Conservation (phyloP, 495 filamentous ascomycete genomes). For the Diplogelasinospora grovesii region DNA sequence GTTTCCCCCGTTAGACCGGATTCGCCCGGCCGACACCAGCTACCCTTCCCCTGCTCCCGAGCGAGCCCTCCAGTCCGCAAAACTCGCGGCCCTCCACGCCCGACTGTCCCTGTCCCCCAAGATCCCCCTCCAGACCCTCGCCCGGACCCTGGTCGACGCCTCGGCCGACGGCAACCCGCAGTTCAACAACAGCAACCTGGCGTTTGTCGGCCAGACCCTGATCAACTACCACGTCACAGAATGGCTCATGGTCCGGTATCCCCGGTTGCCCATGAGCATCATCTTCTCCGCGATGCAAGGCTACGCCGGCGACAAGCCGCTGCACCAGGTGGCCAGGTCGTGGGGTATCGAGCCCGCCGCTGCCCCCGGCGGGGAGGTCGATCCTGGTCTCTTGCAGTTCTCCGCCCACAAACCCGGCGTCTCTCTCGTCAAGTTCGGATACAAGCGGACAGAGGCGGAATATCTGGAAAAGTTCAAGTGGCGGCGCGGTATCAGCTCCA, state of each 20-base stretch:
- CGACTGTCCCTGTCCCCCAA: slow-evolving; percentile 76
- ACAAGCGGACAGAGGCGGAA: slow-evolving; percentile 29
- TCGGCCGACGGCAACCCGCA: slow-evolving; percentile 67
- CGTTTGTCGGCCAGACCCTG: slow-evolving; percentile 73
- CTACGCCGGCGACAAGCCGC: slow-evolving; percentile 65
- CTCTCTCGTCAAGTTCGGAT: slow-evolving; percentile 34
- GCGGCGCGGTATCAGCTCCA: slow-evolving; percentile 62
- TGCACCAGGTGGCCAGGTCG: slow-evolving; percentile 62
- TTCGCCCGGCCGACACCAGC: slow-evolving; percentile 14
- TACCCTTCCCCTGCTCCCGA: slow-evolving; percentile 61
- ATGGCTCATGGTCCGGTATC: slow-evolving; percentile 77
- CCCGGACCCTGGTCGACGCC: slow-evolving; percentile 74
- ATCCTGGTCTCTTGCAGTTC: slow-evolving; percentile 89
- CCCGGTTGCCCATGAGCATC: slow-evolving; percentile 78
- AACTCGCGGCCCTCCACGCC: slow-evolving; percentile 88
- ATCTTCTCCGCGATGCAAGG: slow-evolving; percentile 77
- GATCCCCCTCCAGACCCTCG: slow-evolving; percentile 79
- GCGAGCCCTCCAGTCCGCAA: slow-evolving; percentile 68
- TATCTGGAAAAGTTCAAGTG: slow-evolving; percentile 45
- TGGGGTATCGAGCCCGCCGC: slow-evolving; percentile 89
- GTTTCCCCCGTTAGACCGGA: slow-evolving; percentile 22
- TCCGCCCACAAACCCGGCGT: slow-evolving; percentile 52
- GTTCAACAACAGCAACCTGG: slow-evolving; percentile 57
- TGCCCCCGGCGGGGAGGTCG: slow-evolving; percentile 80
- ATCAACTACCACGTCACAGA: slow-evolving; percentile 83